Conservation (phyloP, 306 rosid species). For the Oemleria cerasiformis region DNA sequence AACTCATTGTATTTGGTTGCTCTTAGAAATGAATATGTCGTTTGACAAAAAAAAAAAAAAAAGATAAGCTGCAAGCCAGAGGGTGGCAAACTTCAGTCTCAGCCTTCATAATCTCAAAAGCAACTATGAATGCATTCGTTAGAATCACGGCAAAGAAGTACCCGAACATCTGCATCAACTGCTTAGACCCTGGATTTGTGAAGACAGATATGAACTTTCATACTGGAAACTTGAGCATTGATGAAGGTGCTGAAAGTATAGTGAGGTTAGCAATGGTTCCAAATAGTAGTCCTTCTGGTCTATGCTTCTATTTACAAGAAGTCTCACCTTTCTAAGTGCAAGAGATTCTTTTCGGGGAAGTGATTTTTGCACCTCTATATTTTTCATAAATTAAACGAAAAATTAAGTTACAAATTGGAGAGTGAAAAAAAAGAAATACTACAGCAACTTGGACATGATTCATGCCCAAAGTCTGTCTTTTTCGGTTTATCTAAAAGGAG, state of each 20-base stretch:
- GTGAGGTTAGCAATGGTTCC: constrained; percentile 44
- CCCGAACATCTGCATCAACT: constrained; percentile 30
- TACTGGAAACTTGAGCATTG: constrained; percentile 30
- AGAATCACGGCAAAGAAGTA: constrained; percentile 37
- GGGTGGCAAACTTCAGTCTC: constrained; percentile 32
- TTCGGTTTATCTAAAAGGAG: too few relatives aligned
- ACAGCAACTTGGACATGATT: too few relatives aligned
- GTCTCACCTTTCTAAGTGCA: constrained; percentile 20
- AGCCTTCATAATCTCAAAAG: constrained; percentile 41
- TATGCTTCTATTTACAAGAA: constrained; percentile 23
- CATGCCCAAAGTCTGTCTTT: too few relatives aligned
- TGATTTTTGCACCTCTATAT: too few relatives aligned
- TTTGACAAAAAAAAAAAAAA: too few relatives aligned
- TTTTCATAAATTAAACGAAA: too few relatives aligned
- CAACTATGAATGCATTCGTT: constrained; percentile 36
- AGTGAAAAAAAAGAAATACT: too few relatives aligned
- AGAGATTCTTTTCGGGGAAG: background rate
- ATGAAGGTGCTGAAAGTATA: constrained; percentile 40
- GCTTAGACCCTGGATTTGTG: constrained; percentile 40
- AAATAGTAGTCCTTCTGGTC: constrained; percentile 38
- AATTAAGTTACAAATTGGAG: too few relatives aligned
- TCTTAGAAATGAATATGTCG: too few relatives aligned
- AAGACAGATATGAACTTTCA: constrained; percentile 36
- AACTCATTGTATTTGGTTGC: too few relatives aligned
- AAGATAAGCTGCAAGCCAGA: constrained; percentile 25